Evolutionary conservation across 2,329 filamentous ascomycete genomes (phyloP).

Genomic region (Triangularia setosa): DNA sequence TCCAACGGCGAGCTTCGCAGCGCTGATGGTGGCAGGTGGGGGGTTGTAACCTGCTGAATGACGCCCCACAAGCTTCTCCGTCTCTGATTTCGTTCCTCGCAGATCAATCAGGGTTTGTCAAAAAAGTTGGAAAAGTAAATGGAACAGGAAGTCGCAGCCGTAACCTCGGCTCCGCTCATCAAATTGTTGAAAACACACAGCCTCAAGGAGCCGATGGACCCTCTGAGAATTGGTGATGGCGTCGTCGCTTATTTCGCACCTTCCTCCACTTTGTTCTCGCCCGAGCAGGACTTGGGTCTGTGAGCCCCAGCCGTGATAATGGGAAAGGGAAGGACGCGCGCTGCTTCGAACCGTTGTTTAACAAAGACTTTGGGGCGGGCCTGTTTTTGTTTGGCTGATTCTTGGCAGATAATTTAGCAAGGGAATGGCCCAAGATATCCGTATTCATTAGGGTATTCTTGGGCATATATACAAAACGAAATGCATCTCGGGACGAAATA

Average conservation of each 20-base stretch:
- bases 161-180: not conserved
- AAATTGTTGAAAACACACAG: not conserved
- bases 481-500: too few relatives aligned
- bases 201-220: not conserved
- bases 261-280: not conserved
- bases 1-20: conserved; percentile 2
- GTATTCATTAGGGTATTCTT: not conserved
- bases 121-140: not conserved
- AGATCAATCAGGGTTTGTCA: not conserved
- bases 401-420: not conserved
- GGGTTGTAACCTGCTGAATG: not conserved
- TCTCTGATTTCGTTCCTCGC: conserved; percentile 7
- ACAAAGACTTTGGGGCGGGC: not conserved
- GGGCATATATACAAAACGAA: not conserved
- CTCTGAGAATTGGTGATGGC: not conserved
- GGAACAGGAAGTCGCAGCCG: not conserved
- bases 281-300: not conserved
- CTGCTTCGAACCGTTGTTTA: not conserved
- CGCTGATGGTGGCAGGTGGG: conserved; percentile 3
- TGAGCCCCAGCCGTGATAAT: not conserved
- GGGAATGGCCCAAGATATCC: not conserved
- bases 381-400: not conserved
- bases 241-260: not conserved
- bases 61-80: conserved; percentile 2
- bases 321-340: not conserved